A percentile compares a stretch with the other conserved stretches of the same genome.
Conservation (phyloP, 768 basidiomycete genomes). For the Favolaschia claudopus region DNA sequence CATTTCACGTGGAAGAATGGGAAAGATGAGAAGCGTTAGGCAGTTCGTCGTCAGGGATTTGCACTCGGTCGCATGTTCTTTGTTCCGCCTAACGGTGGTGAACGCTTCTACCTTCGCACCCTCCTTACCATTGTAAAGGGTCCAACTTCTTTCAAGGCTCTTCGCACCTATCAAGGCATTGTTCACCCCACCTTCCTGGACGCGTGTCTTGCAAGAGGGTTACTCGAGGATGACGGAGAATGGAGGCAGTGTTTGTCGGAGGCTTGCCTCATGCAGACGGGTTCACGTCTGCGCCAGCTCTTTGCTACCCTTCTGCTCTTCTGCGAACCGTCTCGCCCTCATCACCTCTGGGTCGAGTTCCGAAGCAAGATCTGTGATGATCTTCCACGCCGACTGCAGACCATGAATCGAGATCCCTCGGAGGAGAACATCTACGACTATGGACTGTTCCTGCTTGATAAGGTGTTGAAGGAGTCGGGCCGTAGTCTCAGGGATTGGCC, state of each 20-base stretch:
- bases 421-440: conserved; percentile 46
- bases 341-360: conserved; percentile 44
- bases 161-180: conserved; percentile 34
- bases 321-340: conserved; percentile 43
- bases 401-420: conserved; percentile 23
- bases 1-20: conserved; percentile 35
- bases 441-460: conserved; percentile 49
- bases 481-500: conserved; percentile 31
- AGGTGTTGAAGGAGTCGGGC: conserved; percentile 31
- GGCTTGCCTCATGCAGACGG: conserved; percentile 46
- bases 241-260: conserved; percentile 52
- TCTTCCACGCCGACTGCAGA: conserved; percentile 32
- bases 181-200: conserved; percentile 42
- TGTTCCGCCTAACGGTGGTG: conserved; percentile 36
- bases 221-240: conserved; percentile 58
- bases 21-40: conserved; percentile 10
- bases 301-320: conserved; percentile 50
- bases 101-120: conserved; percentile 47
- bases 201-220: conserved; percentile 49
- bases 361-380: conserved; percentile 50
- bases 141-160: conserved; percentile 33
- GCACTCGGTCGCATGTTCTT: conserved; percentile 43
- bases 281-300: conserved; percentile 40
- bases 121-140: conserved; percentile 49
- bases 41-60: conserved; percentile 13